Evolutionary conservation across 2,329 filamentous ascomycete genomes (phyloP), one percentile per base, ranked within the genome.

Genomic region (Sporothrix schenckii): DNA sequence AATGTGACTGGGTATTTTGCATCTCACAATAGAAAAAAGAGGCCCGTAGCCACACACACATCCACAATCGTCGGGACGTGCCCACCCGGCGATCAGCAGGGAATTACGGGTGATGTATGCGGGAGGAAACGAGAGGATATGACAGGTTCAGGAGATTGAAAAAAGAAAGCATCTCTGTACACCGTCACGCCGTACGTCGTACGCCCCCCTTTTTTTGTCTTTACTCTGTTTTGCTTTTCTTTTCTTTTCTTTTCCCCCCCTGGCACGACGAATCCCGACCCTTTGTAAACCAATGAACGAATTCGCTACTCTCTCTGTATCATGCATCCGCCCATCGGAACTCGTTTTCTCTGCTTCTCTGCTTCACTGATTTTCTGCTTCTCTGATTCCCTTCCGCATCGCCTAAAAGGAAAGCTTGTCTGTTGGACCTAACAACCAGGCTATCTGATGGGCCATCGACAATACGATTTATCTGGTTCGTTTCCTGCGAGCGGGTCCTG

Each of bases 251-350:
- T 41, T 61, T 24, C 4, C 27, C 27, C 27, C 27, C 34, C 44
- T 11, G 41, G 10, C 53, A 30, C 24, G 13, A 30, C 16, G 52
- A 7, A 10, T n/a, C 53, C 27, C 34, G 56, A 7, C 24, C 30
- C 21, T 11, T 30, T 14, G 41, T 7, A 34, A 34, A 34, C 7
- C 1, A 34, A 34, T 3, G 7, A 34, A 34, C 34, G 34, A 34
- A 7, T 34, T 34, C 34, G 6, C 27, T 4, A 30, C 27, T 30
- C 27, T 4, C 44, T 24, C 41, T 27, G 27, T 21, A 9, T 34
- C 41, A n/a, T 49, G 58, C 58, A 47, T 63, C 58, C 58, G 19
- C 11, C 58, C 44, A 66, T 34, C 16, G 49, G 27, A 41, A 53
- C 41, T 63, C 60, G 13, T 27, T 24, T 61, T 49, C 21, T 49